phyloP scores from a whole-genome alignment of 2,329 filamentous ascomycete species.

The Leptographium wingfieldii region DNA sequence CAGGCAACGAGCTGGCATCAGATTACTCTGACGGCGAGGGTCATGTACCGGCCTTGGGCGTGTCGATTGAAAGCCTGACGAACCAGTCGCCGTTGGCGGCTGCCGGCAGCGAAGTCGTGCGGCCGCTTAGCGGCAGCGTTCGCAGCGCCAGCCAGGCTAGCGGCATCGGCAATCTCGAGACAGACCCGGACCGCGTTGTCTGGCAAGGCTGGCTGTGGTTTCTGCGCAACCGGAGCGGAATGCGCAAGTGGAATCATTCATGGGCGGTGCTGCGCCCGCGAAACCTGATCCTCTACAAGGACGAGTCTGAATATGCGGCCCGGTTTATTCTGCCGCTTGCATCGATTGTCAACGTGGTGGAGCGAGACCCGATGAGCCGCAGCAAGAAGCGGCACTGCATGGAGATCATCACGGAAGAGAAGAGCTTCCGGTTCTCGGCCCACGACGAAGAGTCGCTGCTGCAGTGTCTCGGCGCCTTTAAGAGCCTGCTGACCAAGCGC shows the following conservation, averaged over 20 bases:
- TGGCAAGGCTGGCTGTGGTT: conserved; percentile 87
- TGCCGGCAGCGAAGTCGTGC: not conserved
- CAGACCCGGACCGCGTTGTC: conserved; percentile 74
- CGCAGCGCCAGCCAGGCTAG: conserved; percentile 51
- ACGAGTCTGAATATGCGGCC: conserved; percentile 80
- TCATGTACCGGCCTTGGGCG: conserved; percentile 28
- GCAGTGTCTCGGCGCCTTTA: conserved; percentile 79
- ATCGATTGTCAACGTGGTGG: conserved; percentile 77
- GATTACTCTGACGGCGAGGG: conserved; percentile 68
- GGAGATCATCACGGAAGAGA: conserved; percentile 89
- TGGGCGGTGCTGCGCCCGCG: conserved; percentile 85
- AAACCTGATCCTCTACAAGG: conserved; percentile 83
- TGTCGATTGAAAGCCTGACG: conserved; percentile 38
- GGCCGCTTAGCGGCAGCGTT: not conserved
- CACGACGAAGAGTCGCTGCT: conserved; percentile 71
- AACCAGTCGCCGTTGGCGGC: conserved; percentile 18
- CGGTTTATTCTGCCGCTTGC: conserved; percentile 68
- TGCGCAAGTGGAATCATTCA: conserved; percentile 87
- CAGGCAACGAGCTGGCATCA: conserved; percentile 57
- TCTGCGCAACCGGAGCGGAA: conserved; percentile 67
- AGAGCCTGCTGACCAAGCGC: conserved; percentile 66
- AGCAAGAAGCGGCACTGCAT: conserved; percentile 75
- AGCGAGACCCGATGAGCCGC: conserved; percentile 76
- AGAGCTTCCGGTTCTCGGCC: conserved; percentile 65
- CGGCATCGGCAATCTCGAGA: conserved; percentile 35